Evolutionary conservation across 2,329 filamentous ascomycete species (phyloP).

Genomic region (Tolypocladium guangdongense): DNA sequence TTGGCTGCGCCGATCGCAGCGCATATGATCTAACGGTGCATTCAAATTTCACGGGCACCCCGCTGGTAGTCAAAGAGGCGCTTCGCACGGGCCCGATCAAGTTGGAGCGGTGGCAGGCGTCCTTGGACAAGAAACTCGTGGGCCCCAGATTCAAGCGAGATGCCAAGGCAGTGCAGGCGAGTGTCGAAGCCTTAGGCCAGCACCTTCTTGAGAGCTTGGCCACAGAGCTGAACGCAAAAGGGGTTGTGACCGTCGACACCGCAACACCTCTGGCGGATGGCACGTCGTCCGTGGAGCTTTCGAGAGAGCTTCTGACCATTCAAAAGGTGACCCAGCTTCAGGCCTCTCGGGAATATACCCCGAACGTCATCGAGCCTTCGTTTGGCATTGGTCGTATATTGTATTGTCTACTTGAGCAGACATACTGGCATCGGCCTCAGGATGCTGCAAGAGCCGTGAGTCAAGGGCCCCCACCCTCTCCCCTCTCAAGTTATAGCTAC

Average conservation of each 20-base stretch:
- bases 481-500: too few species aligned
- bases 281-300: constrained; percentile 42
- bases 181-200: constrained; percentile 64
- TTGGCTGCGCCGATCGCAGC: constrained; percentile 90
- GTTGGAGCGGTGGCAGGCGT: constrained; percentile 78
- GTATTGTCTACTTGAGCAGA: constrained; percentile 88
- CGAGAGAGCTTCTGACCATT: constrained; percentile 43
- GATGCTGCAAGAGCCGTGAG: constrained; percentile 64
- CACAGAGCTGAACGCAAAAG: constrained; percentile 59
- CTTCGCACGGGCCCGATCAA: constrained; percentile 60
- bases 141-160: constrained; percentile 94
- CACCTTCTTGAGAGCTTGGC: constrained; percentile 71
- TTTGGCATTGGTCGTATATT: constrained; percentile 95
- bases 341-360: constrained; percentile 81
- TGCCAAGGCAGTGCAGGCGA: constrained; percentile 72
- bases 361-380: constrained; percentile 93
- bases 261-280: too few species aligned
- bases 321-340: constrained; percentile 36
- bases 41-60: constrained; percentile 80
- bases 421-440: constrained; percentile 73
- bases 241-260: constrained; percentile 60
- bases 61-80: constrained; percentile 74
- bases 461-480: constrained; percentile 55
- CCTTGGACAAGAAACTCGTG: constrained; percentile 90
- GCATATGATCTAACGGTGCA: constrained; percentile 92